Conservation (phyloP, 202 grass and related monocot species). For the Bolboschoenoplectus hybrid region DNA sequence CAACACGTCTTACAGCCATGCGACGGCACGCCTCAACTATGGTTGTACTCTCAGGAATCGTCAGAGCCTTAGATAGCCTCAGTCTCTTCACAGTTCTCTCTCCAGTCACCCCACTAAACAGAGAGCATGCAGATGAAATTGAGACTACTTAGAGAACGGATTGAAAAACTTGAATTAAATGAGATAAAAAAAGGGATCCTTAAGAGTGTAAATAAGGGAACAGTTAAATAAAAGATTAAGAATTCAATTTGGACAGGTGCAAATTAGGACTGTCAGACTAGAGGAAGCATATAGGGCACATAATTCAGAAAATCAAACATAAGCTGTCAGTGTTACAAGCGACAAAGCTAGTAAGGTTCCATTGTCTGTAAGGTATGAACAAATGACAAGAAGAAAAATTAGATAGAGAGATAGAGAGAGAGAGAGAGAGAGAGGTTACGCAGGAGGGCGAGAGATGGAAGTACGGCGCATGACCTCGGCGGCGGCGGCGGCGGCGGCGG, state of each 20-base stretch:
- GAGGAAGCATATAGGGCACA: background rate
- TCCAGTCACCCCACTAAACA: constrained; percentile 43
- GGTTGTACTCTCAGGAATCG: constrained; percentile 80
- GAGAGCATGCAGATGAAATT: background rate
- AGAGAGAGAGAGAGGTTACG: constrained; percentile 6
- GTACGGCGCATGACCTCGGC: constrained; percentile 47
- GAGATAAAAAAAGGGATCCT: background rate
- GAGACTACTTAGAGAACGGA: background rate
- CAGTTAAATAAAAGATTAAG: background rate
- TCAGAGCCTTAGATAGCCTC: constrained; percentile 90
- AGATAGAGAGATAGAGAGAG: constrained; percentile 2
- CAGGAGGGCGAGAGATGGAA: constrained; percentile 51
- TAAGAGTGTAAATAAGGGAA: background rate
- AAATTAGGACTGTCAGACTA: background rate
- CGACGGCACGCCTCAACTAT: constrained; percentile 83
- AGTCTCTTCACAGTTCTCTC: constrained; percentile 96
- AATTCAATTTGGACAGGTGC: background rate
- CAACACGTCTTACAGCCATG: constrained; percentile 76
- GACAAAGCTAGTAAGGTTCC: background rate
- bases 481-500: constrained; percentile 40
- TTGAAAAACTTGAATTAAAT: constrained; percentile 8
- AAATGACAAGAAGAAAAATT: background rate
- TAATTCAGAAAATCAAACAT: background rate
- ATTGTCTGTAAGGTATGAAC: background rate
- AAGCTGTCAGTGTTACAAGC: background rate